Conservation (phyloP, 176 grass and related monocot species). For the Tillandsia fasciculata region DNA sequence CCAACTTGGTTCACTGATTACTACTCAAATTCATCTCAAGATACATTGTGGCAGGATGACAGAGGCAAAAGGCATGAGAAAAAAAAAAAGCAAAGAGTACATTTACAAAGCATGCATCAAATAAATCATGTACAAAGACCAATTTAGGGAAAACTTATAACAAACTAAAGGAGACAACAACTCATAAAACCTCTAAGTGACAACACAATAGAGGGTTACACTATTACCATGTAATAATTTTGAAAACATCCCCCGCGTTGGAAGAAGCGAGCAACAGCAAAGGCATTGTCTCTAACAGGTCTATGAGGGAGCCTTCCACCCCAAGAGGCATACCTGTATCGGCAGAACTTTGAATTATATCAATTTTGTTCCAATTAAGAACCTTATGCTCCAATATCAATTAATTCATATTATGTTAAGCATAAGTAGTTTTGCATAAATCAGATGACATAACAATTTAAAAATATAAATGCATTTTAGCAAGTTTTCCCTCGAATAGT, state of each 20-base stretch:
- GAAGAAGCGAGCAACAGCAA: conserved; percentile 96
- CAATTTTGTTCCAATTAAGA: not conserved
- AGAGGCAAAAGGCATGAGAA: not conserved
- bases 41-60: too few species aligned
- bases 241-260: conserved; percentile 89
- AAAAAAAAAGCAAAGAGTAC: conserved; percentile 2
- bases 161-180: not conserved
- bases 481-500: not conserved
- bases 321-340: conserved; percentile 68
- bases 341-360: not conserved
- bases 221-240: conserved; percentile 97
- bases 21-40: too few species aligned
- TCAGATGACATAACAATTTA: not conserved
- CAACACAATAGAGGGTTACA: not conserved
- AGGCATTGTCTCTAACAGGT: conserved; percentile 75
- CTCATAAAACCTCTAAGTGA: not conserved
- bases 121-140: not conserved
- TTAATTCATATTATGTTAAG: not conserved
- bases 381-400: not conserved
- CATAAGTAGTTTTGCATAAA: not conserved
- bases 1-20: too few species aligned
- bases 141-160: not conserved
- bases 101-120: not conserved
- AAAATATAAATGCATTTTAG: not conserved
- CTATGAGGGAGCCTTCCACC: conserved; percentile 73